Base-by-base conservation (phyloP, 257 asterid species). In the Nicotiana paniculata region DNA sequence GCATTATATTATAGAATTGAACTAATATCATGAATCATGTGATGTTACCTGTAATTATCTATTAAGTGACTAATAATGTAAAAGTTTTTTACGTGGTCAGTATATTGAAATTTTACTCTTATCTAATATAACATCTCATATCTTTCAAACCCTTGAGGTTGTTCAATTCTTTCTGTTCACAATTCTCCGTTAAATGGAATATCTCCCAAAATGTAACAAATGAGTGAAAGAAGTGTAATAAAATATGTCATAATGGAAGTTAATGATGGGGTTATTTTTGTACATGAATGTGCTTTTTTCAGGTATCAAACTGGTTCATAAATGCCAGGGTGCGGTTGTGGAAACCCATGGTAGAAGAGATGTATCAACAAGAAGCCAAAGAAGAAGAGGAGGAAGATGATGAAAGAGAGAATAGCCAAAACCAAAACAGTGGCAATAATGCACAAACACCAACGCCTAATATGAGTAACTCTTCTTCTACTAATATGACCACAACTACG, bases 291-390 rank as follows among this genome's bases (percentile, higher is more conserved):
- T 61, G 80, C n/a, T 32, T 81, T 61, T 51, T 84, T 68, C 93
- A 96, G 99, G 99, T 96, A 6, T 95, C 99, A 55, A 96, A 96
- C 90, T 96, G 99, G 99, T 96, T 95, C 94, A 96, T 96, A 58
- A 96, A 96, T 92, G 99, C 99, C 10, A 91, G 99, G 96, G 99
- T 96, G 76, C 93, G 99, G 51, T 88, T 96, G 90, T 96, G 99
- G 99, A 96, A 96, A 90, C 99, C 99, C 86, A 95, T 96, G 99
- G 98, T 96, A 53, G 99, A 96, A 86, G 99, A 96, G 66, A 96
- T 96, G 98, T 96, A 96, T 87, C 97, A 93, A 62, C 97, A 96
- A 88, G 99, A 96, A 65, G 89, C 98, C 90, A 93, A 92, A 76
- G 99, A 93, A 24, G 92, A 85, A 68, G 96, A 91, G 8, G 93